phyloP scores from a whole-genome alignment of 192 early-diverging fungal genomes.

The Coemansia sp. region DNA sequence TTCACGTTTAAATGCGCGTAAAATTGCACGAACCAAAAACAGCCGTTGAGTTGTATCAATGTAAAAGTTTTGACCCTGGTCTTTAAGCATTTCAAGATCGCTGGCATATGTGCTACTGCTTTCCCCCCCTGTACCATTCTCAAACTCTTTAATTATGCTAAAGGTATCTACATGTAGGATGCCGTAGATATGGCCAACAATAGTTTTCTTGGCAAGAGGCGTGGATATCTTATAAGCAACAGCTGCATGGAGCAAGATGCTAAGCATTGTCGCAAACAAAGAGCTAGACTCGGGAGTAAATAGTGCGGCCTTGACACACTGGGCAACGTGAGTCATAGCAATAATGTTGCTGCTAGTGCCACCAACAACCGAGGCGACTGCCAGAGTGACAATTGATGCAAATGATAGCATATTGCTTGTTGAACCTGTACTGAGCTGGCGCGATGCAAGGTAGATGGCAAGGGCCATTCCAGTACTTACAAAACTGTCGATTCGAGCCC shows the following conservation, averaged over 20 bases:
- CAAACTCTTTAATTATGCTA: neutral
- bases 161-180: neutral
- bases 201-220: neutral
- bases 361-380: neutral
- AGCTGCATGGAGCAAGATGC: neutral
- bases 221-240: neutral
- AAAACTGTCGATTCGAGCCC: neutral
- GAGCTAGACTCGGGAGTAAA: neutral
- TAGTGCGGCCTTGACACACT: neutral
- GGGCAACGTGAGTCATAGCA: neutral
- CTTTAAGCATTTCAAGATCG: neutral
- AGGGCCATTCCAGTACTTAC: constrained; percentile 2
- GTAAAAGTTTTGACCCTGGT: constrained; percentile 3
- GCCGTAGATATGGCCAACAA: neutral
- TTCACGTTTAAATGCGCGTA: neutral
- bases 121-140: neutral
- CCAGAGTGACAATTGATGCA: neutral
- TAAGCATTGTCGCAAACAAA: neutral
- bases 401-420: neutral
- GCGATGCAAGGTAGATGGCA: neutral
- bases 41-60: neutral
- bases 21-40: constrained; percentile 4
- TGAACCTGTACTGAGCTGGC: neutral
- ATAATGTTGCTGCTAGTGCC: neutral
- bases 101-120: too few relatives aligned